Conservation (phyloP, 805 yeast genomes). For the Pichia insulana region DNA sequence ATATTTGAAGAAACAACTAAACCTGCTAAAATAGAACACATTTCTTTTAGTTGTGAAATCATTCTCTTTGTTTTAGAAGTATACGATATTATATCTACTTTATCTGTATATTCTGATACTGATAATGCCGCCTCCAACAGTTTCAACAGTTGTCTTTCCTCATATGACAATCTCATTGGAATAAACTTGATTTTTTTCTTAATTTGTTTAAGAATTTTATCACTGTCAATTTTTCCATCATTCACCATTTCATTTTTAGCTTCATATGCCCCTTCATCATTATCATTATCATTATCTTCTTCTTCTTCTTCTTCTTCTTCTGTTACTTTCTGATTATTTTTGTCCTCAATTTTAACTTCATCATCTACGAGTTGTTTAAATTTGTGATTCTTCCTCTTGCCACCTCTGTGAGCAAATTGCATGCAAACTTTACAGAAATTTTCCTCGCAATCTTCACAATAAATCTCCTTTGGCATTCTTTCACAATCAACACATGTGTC, state of each 20-base stretch:
- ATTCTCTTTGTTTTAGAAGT: slow-evolving; percentile 64
- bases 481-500: slow-evolving; percentile 59
- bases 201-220: slow-evolving; percentile 28
- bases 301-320: slow-evolving; percentile 10
- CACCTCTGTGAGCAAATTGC: slow-evolving; percentile 60
- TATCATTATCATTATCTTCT: slow-evolving; percentile 6
- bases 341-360: slow-evolving; percentile 12
- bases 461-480: slow-evolving; percentile 61
- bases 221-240: slow-evolving; percentile 12
- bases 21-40: slow-evolving; percentile 73
- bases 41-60: slow-evolving; percentile 61
- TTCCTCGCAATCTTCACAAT: slow-evolving; percentile 57
- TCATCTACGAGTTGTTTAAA: slow-evolving; percentile 20
- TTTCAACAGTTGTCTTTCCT: slow-evolving; percentile 60
- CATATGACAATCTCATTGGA: slow-evolving; percentile 59
- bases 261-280: neutral
- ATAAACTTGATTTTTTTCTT: slow-evolving; percentile 43
- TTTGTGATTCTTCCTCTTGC: slow-evolving; percentile 44
- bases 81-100: slow-evolving; percentile 62
- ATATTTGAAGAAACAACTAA: slow-evolving; percentile 69
- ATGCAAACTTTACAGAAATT: slow-evolving; percentile 64
- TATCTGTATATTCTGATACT: slow-evolving; percentile 74
- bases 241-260: slow-evolving; percentile 12
- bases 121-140: slow-evolving; percentile 67
- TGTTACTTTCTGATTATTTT: slow-evolving; percentile 15